Base-by-base conservation (phyloP, 192 early-diverging fungal species). In the Coemansia sp. region DNA sequence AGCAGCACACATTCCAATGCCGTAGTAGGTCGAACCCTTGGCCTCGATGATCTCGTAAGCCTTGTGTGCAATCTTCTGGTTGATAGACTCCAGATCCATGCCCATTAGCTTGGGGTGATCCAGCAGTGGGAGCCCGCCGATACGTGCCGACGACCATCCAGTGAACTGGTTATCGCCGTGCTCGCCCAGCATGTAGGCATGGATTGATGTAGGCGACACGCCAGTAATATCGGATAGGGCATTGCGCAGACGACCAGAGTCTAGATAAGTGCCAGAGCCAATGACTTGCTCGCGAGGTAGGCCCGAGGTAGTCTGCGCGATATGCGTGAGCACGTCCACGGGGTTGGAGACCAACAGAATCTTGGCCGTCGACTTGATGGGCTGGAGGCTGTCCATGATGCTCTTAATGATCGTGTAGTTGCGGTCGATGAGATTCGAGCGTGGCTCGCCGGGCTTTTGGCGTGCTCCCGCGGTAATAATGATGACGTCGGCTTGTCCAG, bases 121-220 rank as follows among this genome's bases (percentile, higher is more conserved):
- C 0, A 91, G 61, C 35, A 94, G 60, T 5, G 89, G 87, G 16
- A 86, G 84, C 26, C 91, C 89, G 23, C 86, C 93, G 35, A 93
- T 86, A 2, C 75, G 82, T 0, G 89, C 91, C 2, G 89, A 76
- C 28, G 86, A 85, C 93, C 93, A 95, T 7, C 88, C 89, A 18
- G 90, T 87, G 24, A 95, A 88, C 83, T 95, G 93, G 26, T 86
- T 89, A 66, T 95, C 92, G 62, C 92, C 93, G 40, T 95, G 93
- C 72, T 95, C 93, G 46, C 93, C 93, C 13, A 95, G 77, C 60
- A 91, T 85, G 66, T 92, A 95, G 2, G 88, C 88, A 63, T 95
- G 88, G 31, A 95, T 83, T 2, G 93, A 88, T 3, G 82, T 85
- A 46, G 90, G 86, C 23, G 90, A 83, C 7, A 94, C 86, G 16